A percentile compares a stretch with the other conserved stretches of the same genome.
Evolutionary conservation across 2,329 filamentous ascomycete species (phyloP).

Genomic region (Ascochyta rabiei): DNA sequence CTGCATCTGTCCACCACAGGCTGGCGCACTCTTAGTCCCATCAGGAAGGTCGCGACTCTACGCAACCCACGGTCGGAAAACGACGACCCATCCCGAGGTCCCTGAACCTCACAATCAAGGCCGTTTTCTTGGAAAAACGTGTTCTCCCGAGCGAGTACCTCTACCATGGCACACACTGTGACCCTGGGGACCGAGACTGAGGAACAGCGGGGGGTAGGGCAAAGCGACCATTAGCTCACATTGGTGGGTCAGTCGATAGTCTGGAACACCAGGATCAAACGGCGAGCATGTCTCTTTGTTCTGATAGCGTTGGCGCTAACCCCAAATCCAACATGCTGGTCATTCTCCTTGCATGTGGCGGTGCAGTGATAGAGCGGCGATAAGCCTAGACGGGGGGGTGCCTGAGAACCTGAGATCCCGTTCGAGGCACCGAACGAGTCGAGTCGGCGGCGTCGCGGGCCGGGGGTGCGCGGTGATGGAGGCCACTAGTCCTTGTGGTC

Average conservation of each 20-base stretch:
- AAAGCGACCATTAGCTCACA: not conserved
- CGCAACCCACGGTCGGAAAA: not conserved
- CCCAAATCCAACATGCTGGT: not conserved
- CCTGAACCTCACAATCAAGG: not conserved
- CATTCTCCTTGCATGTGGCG: constrained; percentile 11
- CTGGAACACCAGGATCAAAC: constrained; percentile 12
- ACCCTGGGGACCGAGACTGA: constrained; percentile 4
- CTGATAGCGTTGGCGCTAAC: not conserved
- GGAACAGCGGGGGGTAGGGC: constrained; percentile 1
- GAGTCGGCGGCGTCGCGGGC: constrained; percentile 4
- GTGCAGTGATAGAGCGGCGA: constrained; percentile 12
- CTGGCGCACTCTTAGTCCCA: not conserved
- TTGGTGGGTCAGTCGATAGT: constrained; percentile 14
- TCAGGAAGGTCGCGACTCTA: not conserved
- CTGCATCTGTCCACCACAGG: not conserved
- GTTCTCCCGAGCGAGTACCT: constrained; percentile 13
- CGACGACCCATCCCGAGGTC: not conserved
- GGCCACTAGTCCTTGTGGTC: constrained; percentile 7
- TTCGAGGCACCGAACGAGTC: constrained; percentile 9
- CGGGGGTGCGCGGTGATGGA: not conserved
- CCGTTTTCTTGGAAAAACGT: constrained; percentile 4
- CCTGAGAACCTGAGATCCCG: not conserved
- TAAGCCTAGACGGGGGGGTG: not conserved
- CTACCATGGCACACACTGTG: constrained; percentile 13
- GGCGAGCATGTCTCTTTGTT: constrained; percentile 5